Conservation (phyloP, 495 filamentous ascomycete species). For the Astrothelium macrocarpum region DNA sequence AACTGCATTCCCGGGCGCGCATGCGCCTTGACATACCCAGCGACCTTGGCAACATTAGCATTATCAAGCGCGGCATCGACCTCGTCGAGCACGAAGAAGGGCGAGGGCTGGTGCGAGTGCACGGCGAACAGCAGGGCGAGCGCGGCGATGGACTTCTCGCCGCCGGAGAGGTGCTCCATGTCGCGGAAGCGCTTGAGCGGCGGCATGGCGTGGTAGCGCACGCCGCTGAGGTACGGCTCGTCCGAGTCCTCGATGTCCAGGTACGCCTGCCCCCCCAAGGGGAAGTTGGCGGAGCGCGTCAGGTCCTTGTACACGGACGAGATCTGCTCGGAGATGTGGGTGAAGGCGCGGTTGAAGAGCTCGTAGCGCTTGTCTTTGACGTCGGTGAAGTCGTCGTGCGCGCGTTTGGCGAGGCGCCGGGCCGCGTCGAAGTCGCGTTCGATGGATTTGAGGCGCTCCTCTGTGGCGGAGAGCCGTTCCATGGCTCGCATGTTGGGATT, state of each 20-base stretch:
- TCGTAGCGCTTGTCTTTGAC: slow-evolving; percentile 77
- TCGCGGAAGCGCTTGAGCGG: slow-evolving; percentile 97
- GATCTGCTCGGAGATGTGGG: slow-evolving; percentile 92
- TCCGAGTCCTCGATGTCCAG: slow-evolving; percentile 89
- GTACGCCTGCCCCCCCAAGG: slow-evolving; percentile 87
- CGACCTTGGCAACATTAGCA: slow-evolving; percentile 90
- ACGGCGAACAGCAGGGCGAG: slow-evolving; percentile 92
- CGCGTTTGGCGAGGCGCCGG: slow-evolving; percentile 56
- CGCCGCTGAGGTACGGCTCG: slow-evolving; percentile 82
- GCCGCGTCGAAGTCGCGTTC: slow-evolving; percentile 85
- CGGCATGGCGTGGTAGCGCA: slow-evolving; percentile 98
- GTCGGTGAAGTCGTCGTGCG: slow-evolving; percentile 71
- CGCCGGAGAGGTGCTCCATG: slow-evolving; percentile 96
- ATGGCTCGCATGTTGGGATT: slow-evolving; percentile 92
- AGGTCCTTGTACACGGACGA: slow-evolving; percentile 89
- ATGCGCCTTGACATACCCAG: slow-evolving; percentile 87
- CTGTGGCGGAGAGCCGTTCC: slow-evolving; percentile 80
- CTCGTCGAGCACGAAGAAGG: slow-evolving; percentile 98
- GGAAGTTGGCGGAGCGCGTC: slow-evolving; percentile 72
- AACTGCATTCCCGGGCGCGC: slow-evolving; percentile 98
- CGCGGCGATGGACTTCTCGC: slow-evolving; percentile 98
- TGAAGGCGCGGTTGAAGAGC: slow-evolving; percentile 89
- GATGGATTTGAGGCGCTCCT: slow-evolving; percentile 70
- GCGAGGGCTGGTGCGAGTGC: slow-evolving; percentile 84
- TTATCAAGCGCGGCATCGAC: slow-evolving; percentile 96